Evolutionary conservation across 1,139 yeast species (phyloP).

Genomic region (Geotrichum phurueaensis): DNA sequence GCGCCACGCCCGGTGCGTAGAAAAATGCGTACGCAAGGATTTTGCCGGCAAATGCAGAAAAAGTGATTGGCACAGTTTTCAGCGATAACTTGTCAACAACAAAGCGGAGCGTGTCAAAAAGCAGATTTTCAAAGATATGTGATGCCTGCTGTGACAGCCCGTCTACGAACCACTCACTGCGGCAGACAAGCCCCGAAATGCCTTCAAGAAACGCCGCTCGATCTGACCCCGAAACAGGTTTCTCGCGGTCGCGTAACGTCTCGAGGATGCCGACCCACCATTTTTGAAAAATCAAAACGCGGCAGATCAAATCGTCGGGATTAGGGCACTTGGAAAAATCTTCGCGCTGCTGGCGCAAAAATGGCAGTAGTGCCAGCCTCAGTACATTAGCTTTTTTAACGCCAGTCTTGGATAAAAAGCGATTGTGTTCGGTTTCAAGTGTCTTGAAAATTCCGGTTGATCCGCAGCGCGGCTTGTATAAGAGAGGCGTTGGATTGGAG

Average conservation of each 20-base stretch:
- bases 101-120: constrained; percentile 52
- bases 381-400: constrained; percentile 59
- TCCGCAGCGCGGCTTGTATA: neutral
- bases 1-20: constrained; percentile 57
- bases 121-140: constrained; percentile 13
- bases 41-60: constrained; percentile 75
- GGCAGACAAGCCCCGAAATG: constrained; percentile 56
- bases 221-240: constrained; percentile 46
- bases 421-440: constrained; percentile 27
- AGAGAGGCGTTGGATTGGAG: constrained; percentile 1
- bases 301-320: constrained; percentile 18
- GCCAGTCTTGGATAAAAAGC: constrained; percentile 44
- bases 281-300: constrained; percentile 41
- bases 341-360: constrained; percentile 42
- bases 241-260: constrained; percentile 35
- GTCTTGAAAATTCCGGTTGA: constrained; percentile 22
- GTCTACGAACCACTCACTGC: constrained; percentile 53
- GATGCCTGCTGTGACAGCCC: constrained; percentile 10
- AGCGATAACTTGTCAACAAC: constrained; percentile 48
- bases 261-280: constrained; percentile 65
- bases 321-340: constrained; percentile 18
- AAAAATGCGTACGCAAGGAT: constrained; percentile 64
- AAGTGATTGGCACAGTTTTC: constrained; percentile 52
- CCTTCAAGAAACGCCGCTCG: constrained; percentile 69
- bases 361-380: constrained; percentile 61